Evolutionary conservation across 208 protist genomes (phyloP), one percentile per base, ranked within the genome.

Genomic region (Acanthamoeba sp.): DNA sequence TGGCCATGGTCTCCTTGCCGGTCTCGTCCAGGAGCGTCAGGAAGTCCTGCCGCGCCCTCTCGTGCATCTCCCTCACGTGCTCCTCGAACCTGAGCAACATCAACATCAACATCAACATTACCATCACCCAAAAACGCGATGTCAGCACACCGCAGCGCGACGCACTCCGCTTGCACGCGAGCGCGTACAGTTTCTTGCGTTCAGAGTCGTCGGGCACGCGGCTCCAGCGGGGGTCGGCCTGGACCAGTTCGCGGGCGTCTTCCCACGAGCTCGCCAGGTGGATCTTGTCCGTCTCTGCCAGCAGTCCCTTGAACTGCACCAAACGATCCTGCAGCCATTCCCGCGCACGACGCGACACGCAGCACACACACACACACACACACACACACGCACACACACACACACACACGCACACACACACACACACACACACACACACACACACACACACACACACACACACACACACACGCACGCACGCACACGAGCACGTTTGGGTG

Each of bases 231-330:
- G 64, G 34, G 16, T 73, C 64, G 34, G 16, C 64, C 34, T 73
- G 64, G 64, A 73, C 20, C 18, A 73, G 27, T 29, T 14, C 64
- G n/a, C 64, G 64, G 34, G 64, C 29, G 32, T 73, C 64, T 16
- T 73, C 64, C 64, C 64, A 73, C 27, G 18, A 16, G 64, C 32
- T 42, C 27, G 64, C 64, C 34, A 73, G 2, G 64, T 73, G 64
- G 27, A 73, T 73, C 34, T 73, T 73, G 6, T 73, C 64, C 27
- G 64, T 73, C 64, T 73, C 64, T 2, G 64, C 64, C 34, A 73
- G 34, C 64, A 73, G 27, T 5, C 32, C 27, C 64, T 73, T 73
- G 64, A 73, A 73, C 64, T 73, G 64, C 32, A 22, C 27, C 32
- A 32, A 9, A 3, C 18, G 64, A 27, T 73, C 64, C 64, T 73